Percentiles rank a stretch among this genome's conserved stretches.
These are phyloP conservation scores for Clohesyomyces aquaticus DNA, from an alignment of 495 filamentous ascomycete genomes.

Conservation along the genomic window DNA sequence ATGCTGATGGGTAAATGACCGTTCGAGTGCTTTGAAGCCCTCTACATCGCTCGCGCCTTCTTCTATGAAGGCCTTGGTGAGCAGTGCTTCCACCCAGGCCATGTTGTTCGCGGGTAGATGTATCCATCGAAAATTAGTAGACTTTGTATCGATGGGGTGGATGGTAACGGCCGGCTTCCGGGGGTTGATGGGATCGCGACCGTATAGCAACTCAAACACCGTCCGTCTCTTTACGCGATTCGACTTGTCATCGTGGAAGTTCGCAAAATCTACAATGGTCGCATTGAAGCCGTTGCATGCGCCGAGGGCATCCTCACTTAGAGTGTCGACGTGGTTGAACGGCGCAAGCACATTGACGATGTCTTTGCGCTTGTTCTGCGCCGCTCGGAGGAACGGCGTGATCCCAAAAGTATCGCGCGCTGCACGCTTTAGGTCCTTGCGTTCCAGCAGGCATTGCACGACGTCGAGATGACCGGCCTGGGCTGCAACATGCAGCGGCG, in stretches of 20 bases:
- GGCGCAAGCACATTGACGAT: slow-evolving; percentile 61
- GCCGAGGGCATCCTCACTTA: slow-evolving; percentile 59
- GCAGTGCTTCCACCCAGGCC: slow-evolving; percentile 63
- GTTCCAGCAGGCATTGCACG: slow-evolving; percentile 38
- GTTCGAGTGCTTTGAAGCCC: slow-evolving; percentile 68
- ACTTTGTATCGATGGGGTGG: slow-evolving; percentile 56
- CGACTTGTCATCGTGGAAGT: slow-evolving; percentile 67
- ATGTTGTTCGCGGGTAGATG: slow-evolving; percentile 69
- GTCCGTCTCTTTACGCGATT: slow-evolving; percentile 51
- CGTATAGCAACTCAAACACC: slow-evolving; percentile 61
- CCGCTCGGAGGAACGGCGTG: slow-evolving; percentile 64
- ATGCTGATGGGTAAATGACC: slow-evolving; percentile 67
- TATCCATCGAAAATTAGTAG: slow-evolving; percentile 67
- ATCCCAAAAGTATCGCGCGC: slow-evolving; percentile 58
- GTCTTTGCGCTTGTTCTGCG: slow-evolving; percentile 63
- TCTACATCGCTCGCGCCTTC: slow-evolving; percentile 67
- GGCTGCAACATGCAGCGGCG: slow-evolving; percentile 42
- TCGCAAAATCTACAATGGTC: slow-evolving; percentile 70
- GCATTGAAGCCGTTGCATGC: slow-evolving; percentile 67
- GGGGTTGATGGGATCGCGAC: slow-evolving; percentile 58
- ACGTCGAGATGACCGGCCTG: slow-evolving; percentile 38
- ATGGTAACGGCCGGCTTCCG: slow-evolving; percentile 59
- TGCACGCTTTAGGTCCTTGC: slow-evolving; percentile 39
- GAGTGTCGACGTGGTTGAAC: slow-evolving; percentile 65
- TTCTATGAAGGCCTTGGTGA: slow-evolving; percentile 70